Evolutionary conservation across 441 rosid species (phyloP).

Genomic region (Mallotus japonicus): DNA sequence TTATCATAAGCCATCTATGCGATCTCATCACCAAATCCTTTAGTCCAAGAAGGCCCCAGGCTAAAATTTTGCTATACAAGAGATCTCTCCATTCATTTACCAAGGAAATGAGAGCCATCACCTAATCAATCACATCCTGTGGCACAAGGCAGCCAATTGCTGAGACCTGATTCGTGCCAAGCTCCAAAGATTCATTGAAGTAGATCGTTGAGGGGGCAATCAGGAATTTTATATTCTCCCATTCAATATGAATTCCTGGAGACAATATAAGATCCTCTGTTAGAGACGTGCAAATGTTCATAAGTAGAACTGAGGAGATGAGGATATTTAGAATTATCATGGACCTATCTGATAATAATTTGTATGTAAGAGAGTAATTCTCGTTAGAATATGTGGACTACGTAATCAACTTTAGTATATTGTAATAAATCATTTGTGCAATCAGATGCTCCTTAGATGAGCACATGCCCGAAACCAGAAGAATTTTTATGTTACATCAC

Average conservation of each 20-base stretch:
- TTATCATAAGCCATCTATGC: slow-evolving; percentile 11
- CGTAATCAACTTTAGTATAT: background rate
- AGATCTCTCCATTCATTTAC: slow-evolving; percentile 10
- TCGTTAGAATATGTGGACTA: background rate
- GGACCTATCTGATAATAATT: background rate
- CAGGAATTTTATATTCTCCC: background rate
- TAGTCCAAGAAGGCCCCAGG: slow-evolving; percentile 7
- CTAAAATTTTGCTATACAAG: slow-evolving; percentile 4
- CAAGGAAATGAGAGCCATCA: background rate
- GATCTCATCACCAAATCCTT: background rate
- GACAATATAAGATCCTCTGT: background rate
- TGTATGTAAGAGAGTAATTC: background rate
- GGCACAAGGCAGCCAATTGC: slow-evolving; percentile 8
- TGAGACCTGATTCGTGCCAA: slow-evolving; percentile 7
- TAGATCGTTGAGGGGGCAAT: slow-evolving; percentile 9
- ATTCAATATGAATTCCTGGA: slow-evolving; percentile 18
- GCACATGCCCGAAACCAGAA: background rate
- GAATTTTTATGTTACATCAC: background rate
- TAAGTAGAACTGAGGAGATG: background rate
- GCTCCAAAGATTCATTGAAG: slow-evolving; percentile 19
- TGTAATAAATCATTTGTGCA: background rate
- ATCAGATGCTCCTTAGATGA: background rate
- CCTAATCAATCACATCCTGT: slow-evolving; percentile 9
- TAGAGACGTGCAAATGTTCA: slow-evolving; percentile 14
- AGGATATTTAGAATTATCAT: background rate